Conservation (phyloP, 78 protist species). For the Polysphondylium violaceum region DNA sequence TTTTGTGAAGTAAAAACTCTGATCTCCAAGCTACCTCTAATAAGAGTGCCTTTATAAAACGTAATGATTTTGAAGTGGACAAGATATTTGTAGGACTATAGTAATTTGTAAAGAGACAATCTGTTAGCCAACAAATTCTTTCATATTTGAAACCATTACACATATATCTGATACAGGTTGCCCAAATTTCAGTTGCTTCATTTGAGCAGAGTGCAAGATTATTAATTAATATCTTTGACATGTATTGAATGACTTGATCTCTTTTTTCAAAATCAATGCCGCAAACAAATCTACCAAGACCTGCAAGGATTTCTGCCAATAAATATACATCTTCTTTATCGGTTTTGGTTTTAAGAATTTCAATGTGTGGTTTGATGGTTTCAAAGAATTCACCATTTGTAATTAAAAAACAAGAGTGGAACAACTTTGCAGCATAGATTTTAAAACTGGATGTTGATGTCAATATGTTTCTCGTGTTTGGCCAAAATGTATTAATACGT, state of each 20-base stretch:
- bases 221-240: neutral
- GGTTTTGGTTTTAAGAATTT: slow-evolving; percentile 5
- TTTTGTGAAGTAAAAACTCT: neutral
- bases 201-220: slow-evolving; percentile 8
- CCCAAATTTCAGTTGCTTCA: slow-evolving; percentile 31
- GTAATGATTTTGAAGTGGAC: slow-evolving; percentile 20
- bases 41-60: slow-evolving; percentile 23
- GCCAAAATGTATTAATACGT: neutral
- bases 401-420: neutral
- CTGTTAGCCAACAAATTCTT: slow-evolving; percentile 9
- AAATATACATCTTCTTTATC: slow-evolving; percentile 40
- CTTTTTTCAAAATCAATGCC: neutral
- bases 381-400: neutral
- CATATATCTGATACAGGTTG: slow-evolving; percentile 22
- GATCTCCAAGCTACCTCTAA: slow-evolving; percentile 34
- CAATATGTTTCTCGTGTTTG: slow-evolving; percentile 50
- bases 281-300: slow-evolving; percentile 23
- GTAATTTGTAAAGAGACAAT: slow-evolving; percentile 4
- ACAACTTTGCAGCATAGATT: slow-evolving; percentile 12
- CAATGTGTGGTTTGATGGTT: slow-evolving; percentile 14
- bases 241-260: neutral
- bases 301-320: slow-evolving; percentile 49
- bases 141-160: neutral
- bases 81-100: slow-evolving; percentile 17
- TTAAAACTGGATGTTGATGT: slow-evolving; percentile 17